Percentiles rank a stretch among this genome's conserved stretches.
Conservation (phyloP, 306 rosid species). For the Quillaja saponaria region DNA sequence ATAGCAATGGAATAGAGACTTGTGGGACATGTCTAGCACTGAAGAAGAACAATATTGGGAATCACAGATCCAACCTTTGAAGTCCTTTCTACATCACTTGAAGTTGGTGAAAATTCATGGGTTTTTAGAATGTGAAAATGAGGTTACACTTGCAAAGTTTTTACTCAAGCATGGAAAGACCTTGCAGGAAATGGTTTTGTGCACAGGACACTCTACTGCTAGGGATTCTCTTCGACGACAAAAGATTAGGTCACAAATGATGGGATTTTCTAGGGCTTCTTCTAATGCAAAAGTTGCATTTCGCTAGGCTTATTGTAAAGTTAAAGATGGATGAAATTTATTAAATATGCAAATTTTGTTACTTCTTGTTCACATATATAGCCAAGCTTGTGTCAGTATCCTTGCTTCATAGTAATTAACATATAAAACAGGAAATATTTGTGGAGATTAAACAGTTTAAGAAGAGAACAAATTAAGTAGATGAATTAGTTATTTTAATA, state of each 20-base stretch:
- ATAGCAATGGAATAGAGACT: conserved; percentile 78
- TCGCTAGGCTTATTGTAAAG: conserved; percentile 14
- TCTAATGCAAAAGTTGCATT: conserved; percentile 69
- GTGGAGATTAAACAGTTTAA: too few relatives aligned
- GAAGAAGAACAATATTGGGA: conserved; percentile 82
- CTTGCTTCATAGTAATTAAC: too few relatives aligned
- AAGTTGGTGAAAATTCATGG: conserved; percentile 69
- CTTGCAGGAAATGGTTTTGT: conserved; percentile 56
- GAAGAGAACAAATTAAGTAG: too few relatives aligned
- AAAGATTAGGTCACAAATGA: conserved; percentile 65
- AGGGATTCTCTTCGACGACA: conserved; percentile 63
- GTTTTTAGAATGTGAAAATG: conserved; percentile 67
- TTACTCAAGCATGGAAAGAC: conserved; percentile 73
- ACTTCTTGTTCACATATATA: too few relatives aligned
- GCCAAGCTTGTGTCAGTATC: too few relatives aligned
- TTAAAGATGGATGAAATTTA: too few relatives aligned
- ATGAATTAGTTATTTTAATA: too few relatives aligned
- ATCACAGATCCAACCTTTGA: conserved; percentile 50
- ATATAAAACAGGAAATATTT: too few relatives aligned
- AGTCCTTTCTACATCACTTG: conserved; percentile 57
- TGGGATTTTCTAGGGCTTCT: conserved; percentile 82
- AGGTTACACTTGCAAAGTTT: conserved; percentile 70
- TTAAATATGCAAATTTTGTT: too few relatives aligned
- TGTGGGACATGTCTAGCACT: conserved; percentile 53
- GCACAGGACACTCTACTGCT: conserved; percentile 41